Conservation (phyloP, 257 asterid species). For the Lavandula angustifolia region DNA sequence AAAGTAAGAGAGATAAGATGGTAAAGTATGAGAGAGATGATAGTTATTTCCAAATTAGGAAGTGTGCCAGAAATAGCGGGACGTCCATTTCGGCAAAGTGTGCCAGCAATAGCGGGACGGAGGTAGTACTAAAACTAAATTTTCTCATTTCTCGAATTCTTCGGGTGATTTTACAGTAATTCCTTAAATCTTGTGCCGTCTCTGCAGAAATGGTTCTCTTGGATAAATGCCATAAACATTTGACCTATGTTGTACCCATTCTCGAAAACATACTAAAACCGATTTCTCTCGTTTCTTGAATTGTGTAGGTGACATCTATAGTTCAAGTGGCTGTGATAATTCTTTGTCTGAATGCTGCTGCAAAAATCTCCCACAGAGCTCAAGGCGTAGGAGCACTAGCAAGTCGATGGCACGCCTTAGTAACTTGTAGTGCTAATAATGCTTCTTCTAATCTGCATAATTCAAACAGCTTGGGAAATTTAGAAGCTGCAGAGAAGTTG, state of each 20-base stretch:
- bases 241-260: background rate
- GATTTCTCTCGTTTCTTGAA: slow-evolving; percentile 12
- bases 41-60: too few species aligned
- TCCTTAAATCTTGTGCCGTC: too few species aligned
- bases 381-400: slow-evolving; percentile 70
- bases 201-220: background rate
- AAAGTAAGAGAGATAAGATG: too few species aligned
- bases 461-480: slow-evolving; percentile 44
- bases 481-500: slow-evolving; percentile 32
- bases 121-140: too few species aligned
- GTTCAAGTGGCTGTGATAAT: slow-evolving; percentile 71
- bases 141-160: background rate
- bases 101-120: too few species aligned
- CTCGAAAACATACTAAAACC: background rate
- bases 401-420: slow-evolving; percentile 73
- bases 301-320: slow-evolving; percentile 55
- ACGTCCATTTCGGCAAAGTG: too few species aligned
- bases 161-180: background rate
- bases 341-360: slow-evolving; percentile 75
- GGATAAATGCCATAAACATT: background rate
- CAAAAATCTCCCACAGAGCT: slow-evolving; percentile 81
- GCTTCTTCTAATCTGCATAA: slow-evolving; percentile 42
- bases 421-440: slow-evolving; percentile 57
- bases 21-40: too few species aligned
- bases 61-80: too few species aligned